Evolutionary conservation across 2,329 filamentous ascomycete genomes (phyloP), one percentile per base, ranked within the genome.

Genomic region (Gnomoniopsis smithogilvyi): DNA sequence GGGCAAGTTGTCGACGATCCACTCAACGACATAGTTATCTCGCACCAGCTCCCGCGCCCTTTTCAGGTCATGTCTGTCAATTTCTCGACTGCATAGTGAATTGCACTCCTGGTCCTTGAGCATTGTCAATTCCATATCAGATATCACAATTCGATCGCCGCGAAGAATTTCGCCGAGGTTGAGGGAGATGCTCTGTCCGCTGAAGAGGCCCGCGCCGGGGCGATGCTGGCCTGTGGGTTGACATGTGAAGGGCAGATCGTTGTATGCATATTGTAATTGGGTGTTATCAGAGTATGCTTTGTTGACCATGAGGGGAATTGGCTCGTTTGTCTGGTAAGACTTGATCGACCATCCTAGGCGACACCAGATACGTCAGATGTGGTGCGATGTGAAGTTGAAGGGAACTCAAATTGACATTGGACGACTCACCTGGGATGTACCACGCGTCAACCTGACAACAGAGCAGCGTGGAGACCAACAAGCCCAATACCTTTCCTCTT

Each of bases 1-100:
- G 1, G 92, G 92, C 11, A 96, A 80, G 67, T 96, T 96, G 73
- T 96, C 92, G 64, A 95, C 89, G 65, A 96, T 96, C 92, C 92
- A 96, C 73, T 96, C 92, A 2, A 88, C 87, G n/a, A 95, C 86
- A 71, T 95, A 96, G 38, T 89, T 90, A 55, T 92, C 84, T 62
- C 82, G 83, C 43, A 96, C 87, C 67, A 96, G 76, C 62, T 92
- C 80, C 65, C 83, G 84, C 4, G 90, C 89, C 69, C 85, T 83
- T 66, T 82, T 80, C 59, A 96, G 73, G 50, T 87, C 88, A 49
- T 79, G 78, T 43, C 84, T 80, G 63, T 83, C 82, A 17, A 95
- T 78, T 56, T 88, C 80, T 53, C 81, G 81, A 41, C 82, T 88
- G 75, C 92, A 95, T 12, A 96, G 81, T 66, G 87, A 82, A 62